Evolutionary conservation across 495 filamentous ascomycete species (phyloP).

Genomic region (Durotheca rogersii): DNA sequence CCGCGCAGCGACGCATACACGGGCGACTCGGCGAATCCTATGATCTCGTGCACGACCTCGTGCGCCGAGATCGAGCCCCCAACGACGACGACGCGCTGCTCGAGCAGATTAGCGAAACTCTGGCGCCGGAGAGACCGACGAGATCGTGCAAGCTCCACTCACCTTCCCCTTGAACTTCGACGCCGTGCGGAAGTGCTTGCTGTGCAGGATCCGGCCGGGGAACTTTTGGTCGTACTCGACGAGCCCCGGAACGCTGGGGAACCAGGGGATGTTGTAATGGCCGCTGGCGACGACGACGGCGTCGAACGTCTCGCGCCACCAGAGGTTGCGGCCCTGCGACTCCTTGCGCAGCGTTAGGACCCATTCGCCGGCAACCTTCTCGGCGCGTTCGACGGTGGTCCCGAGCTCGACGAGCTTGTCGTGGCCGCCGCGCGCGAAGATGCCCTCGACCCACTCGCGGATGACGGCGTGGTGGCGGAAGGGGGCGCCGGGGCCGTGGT

Average conservation of each 20-base stretch:
- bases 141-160: no score
- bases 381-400: constrained; percentile 45
- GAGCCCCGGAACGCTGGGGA: constrained; percentile 33
- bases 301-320: constrained; percentile 44
- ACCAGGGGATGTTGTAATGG: constrained; percentile 42
- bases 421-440: constrained; percentile 40
- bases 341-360: constrained; percentile 41
- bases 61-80: constrained; percentile 38
- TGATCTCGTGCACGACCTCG: constrained; percentile 38
- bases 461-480: constrained; percentile 43
- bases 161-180: constrained; percentile 48
- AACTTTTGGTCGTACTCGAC: constrained; percentile 36
- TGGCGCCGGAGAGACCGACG: no score
- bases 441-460: constrained; percentile 41
- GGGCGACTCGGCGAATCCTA: constrained; percentile 31
- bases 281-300: constrained; percentile 37
- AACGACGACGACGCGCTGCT: constrained; percentile 38
- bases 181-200: constrained; percentile 37
- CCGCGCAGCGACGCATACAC: constrained; percentile 34
- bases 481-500: constrained; percentile 40
- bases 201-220: constrained; percentile 37
- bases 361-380: constrained; percentile 42
- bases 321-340: constrained; percentile 37
- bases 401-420: constrained; percentile 39
- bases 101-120: no score